Conservation (phyloP, 768 basidiomycete genomes). For the Xanthoconium purpureum region DNA sequence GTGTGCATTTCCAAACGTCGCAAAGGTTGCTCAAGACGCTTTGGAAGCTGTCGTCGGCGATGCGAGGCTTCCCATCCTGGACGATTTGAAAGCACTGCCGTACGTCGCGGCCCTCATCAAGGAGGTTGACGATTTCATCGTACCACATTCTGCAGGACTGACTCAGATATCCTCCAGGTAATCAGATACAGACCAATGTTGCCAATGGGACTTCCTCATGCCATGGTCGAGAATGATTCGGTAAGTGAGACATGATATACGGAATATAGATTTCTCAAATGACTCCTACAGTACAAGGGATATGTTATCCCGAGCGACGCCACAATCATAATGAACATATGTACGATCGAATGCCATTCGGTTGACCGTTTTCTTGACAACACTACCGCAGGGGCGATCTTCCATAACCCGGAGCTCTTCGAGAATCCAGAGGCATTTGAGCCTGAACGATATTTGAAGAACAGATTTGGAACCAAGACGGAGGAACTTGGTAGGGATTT, state of each 20-base stretch:
- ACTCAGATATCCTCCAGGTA: neutral
- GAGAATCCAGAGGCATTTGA: conserved; percentile 3
- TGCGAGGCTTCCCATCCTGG: neutral
- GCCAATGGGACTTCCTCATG: conserved; percentile 3
- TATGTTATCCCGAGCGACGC: conserved; percentile 1
- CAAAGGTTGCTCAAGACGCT: neutral
- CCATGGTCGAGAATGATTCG: neutral
- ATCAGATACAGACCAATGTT: conserved; percentile 3
- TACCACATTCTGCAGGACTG: neutral
- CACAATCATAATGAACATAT: conserved; percentile 2
- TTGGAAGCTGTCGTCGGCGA: conserved; percentile 5
- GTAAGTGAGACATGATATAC: no score
- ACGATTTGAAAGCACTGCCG: conserved; percentile 2
- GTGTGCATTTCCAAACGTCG: conserved; percentile 3
- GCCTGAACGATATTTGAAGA: conserved; percentile 1
- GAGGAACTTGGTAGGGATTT: conserved; percentile 3
- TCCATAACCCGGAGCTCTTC: conserved; percentile 1
- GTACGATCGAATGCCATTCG: neutral
- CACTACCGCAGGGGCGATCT: neutral
- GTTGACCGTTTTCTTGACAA: neutral
- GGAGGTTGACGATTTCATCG: neutral
- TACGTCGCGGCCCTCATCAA: conserved; percentile 2
- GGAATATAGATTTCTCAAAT: no score
- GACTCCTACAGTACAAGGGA: neutral
- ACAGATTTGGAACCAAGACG: conserved; percentile 2